Percentiles rank a stretch among this genome's conserved stretches.
phyloP scores from a whole-genome alignment of 192 early-diverging fungal genomes.

The Entomortierella lignicola region DNA sequence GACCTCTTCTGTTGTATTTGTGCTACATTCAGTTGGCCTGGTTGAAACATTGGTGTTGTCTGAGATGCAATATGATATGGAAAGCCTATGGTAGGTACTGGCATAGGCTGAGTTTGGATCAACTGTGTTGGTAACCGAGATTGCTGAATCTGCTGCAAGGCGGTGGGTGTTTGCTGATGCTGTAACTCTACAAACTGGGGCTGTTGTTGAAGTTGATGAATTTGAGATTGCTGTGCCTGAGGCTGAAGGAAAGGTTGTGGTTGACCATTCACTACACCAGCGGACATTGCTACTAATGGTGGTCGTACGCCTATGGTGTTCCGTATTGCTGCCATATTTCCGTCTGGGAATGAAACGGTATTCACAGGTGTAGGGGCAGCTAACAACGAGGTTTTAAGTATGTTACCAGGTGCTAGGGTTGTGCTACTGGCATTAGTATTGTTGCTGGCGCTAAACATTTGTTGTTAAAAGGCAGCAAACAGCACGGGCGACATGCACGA shows the following conservation, averaged over 20 bases:
- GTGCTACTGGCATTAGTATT: conserved; percentile 11
- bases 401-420: background rate
- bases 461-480: background rate
- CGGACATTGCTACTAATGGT: background rate
- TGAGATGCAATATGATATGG: background rate
- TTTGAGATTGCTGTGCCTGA: conserved; percentile 10
- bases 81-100: background rate
- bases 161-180: background rate
- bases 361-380: background rate
- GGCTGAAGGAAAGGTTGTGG: conserved; percentile 5
- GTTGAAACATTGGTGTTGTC: background rate
- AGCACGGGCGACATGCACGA: background rate
- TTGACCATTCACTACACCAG: conserved; percentile 6
- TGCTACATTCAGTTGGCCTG: background rate
- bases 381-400: background rate
- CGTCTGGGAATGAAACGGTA: conserved; percentile 2
- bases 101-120: background rate
- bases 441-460: conserved; percentile 1
- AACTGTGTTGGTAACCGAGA: background rate
- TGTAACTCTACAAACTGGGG: background rate
- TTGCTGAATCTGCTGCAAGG: background rate
- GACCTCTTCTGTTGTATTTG: background rate
- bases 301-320: background rate
- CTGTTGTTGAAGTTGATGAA: conserved; percentile 4
- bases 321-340: background rate